Conservation (phyloP, 1,284 basidiomycete genomes). For the Tausonia pullulans region DNA sequence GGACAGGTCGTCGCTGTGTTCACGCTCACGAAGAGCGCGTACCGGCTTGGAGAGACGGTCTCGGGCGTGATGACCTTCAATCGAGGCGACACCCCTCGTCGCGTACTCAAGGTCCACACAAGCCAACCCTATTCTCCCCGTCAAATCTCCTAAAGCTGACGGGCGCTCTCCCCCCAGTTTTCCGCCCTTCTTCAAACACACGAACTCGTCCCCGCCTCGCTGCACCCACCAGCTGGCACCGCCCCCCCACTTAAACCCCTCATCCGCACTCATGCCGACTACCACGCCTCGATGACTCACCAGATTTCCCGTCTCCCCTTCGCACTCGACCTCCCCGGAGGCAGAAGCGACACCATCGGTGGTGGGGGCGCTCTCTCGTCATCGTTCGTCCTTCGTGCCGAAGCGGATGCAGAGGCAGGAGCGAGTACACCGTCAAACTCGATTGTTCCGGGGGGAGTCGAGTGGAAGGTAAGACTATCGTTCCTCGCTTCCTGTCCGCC, state of each 20-base stretch:
- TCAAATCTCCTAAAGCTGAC: slow-evolving; percentile 1
- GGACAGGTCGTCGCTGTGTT: slow-evolving; percentile 73
- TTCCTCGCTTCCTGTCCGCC: slow-evolving; percentile 54
- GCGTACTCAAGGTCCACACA: slow-evolving; percentile 55
- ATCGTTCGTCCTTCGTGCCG: slow-evolving; percentile 9
- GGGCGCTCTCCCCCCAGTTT: slow-evolving; percentile 40
- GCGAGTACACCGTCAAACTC: slow-evolving; percentile 39
- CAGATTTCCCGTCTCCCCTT: slow-evolving; percentile 66
- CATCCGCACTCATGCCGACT: slow-evolving; percentile 61
- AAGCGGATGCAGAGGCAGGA: slow-evolving; percentile 41
- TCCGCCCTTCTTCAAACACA: slow-evolving; percentile 75
- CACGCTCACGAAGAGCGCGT: slow-evolving; percentile 81
- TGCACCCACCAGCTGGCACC: slow-evolving; percentile 25
- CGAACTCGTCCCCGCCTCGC: slow-evolving; percentile 52
- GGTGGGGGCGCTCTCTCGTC: slow-evolving; percentile 1
- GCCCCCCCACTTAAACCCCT: slow-evolving; percentile 22
- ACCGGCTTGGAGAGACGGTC: slow-evolving; percentile 79
- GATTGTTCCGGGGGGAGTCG: slow-evolving; percentile 49
- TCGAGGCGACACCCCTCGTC: slow-evolving; percentile 44
- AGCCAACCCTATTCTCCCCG: neutral
- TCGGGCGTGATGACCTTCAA: slow-evolving; percentile 79
- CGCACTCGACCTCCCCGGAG: slow-evolving; percentile 64
- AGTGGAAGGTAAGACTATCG: slow-evolving; percentile 73
- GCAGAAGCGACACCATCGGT: neutral
- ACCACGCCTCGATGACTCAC: slow-evolving; percentile 59